Percentiles rank a stretch among this genome's conserved stretches.
Conservation (phyloP, 345 rosid species). For the Trapa bicornis region DNA sequence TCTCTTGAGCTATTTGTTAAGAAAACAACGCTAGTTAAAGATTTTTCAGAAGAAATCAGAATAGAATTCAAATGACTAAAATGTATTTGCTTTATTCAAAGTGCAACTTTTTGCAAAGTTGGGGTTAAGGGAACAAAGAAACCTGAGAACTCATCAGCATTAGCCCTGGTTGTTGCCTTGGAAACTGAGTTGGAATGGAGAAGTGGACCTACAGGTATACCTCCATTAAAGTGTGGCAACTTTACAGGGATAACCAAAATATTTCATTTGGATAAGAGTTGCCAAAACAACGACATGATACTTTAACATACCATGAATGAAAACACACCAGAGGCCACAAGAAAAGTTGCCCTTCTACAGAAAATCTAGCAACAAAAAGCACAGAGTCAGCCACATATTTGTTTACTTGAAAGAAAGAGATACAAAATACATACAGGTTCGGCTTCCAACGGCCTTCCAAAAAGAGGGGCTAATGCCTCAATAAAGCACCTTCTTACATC, state of each 20-base stretch:
- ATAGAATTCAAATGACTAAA: background rate
- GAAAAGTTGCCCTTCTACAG: conserved; percentile 63
- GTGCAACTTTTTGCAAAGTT: background rate
- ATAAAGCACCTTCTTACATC: conserved; percentile 59
- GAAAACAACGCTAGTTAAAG: background rate
- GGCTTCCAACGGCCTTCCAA: conserved; percentile 91
- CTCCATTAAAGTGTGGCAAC: background rate
- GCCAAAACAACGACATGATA: background rate
- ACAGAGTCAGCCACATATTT: conserved; percentile 7
- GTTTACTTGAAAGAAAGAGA: background rate
- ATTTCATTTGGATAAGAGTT: background rate
- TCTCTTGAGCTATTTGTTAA: background rate
- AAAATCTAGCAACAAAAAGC: conserved; percentile 46
- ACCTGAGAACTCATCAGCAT: conserved; percentile 88
- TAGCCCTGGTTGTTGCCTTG: conserved; percentile 70
- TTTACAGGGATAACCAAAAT: background rate
- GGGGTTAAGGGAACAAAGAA: background rate
- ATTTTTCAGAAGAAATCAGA: background rate
- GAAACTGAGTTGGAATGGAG: conserved; percentile 60
- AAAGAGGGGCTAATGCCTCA: conserved; percentile 49
- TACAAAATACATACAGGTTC: conserved; percentile 51
- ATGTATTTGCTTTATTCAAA: background rate
- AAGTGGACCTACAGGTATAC: conserved; percentile 50
- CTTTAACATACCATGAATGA: conserved; percentile 51
- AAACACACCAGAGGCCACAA: conserved; percentile 60